Conservation (phyloP, 2,329 filamentous ascomycete species). For the Xylariaceae sp. region DNA sequence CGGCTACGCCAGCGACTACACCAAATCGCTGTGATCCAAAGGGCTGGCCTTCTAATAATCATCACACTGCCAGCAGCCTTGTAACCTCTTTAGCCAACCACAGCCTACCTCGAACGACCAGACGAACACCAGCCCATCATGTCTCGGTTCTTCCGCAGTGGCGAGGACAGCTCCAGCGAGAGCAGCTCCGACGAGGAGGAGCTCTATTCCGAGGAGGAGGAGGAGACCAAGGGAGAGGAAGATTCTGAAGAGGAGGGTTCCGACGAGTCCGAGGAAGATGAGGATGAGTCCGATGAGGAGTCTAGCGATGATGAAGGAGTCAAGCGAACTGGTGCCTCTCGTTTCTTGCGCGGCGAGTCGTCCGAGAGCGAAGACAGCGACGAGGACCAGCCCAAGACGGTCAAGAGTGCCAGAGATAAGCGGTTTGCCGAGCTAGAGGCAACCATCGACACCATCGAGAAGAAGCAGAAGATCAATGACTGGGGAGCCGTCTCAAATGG, state of each 20-base stretch:
- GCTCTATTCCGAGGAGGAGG: slow-evolving; percentile 77
- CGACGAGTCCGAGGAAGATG: slow-evolving; percentile 48
- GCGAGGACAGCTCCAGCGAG: slow-evolving; percentile 88
- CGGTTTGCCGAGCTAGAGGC: slow-evolving; percentile 87
- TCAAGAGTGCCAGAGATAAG: slow-evolving; percentile 99
- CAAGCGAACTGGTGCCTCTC: slow-evolving; percentile 64
- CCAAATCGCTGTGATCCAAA: too few species aligned
- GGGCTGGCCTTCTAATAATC: too few species aligned
- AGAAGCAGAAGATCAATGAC: slow-evolving; percentile 95
- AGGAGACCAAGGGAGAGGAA: slow-evolving; percentile 48
- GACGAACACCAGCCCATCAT: slow-evolving; percentile 46
- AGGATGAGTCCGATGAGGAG: slow-evolving; percentile 47
- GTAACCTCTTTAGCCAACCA: neutral
- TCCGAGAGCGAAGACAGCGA: slow-evolving; percentile 82
- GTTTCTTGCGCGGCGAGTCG: slow-evolving; percentile 74
- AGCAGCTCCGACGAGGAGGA: slow-evolving; percentile 95
- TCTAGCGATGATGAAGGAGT: slow-evolving; percentile 60
- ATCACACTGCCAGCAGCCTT: slow-evolving; percentile 5
- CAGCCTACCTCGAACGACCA: slow-evolving; percentile 7
- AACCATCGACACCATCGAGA: slow-evolving; percentile 87
- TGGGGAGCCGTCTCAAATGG: slow-evolving; percentile 89
- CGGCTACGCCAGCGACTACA: slow-evolving; percentile 10
- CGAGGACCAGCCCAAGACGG: slow-evolving; percentile 76
- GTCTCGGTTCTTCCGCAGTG: slow-evolving; percentile 97
- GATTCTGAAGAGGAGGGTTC: slow-evolving; percentile 47